Evolutionary conservation across 1,284 basidiomycete genomes (phyloP).

Genomic region (Irpex sp.): DNA sequence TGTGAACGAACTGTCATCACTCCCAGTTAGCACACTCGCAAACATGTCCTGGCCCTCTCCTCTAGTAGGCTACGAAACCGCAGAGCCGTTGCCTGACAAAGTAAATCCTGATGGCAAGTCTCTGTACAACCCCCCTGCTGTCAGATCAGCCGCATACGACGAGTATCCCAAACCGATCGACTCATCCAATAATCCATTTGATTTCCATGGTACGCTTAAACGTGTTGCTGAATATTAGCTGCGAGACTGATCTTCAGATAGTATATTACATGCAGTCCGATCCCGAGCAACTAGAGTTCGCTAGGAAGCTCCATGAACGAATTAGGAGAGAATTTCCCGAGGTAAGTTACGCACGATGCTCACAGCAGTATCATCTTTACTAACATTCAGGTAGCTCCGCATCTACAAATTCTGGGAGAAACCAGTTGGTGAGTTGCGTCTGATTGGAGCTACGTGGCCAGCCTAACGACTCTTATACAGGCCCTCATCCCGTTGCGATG

Average conservation of each 20-base stretch:
- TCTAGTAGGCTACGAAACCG: constrained; percentile 40
- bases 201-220: constrained; percentile 41
- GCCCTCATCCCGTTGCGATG: constrained; percentile 62
- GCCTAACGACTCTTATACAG: constrained; percentile 21
- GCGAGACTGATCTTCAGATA: constrained; percentile 18
- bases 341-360: constrained; percentile 40
- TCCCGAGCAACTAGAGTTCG: constrained; percentile 43
- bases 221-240: not conserved
- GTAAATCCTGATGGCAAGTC: constrained; percentile 56
- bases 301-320: constrained; percentile 57
- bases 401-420: constrained; percentile 62
- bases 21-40: not conserved
- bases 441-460: not conserved
- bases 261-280: constrained; percentile 60
- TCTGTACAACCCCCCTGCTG: constrained; percentile 41
- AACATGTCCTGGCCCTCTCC: constrained; percentile 30
- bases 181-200: constrained; percentile 52
- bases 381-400: constrained; percentile 38
- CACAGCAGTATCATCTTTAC: not conserved
- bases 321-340: constrained; percentile 68
- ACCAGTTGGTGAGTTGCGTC: constrained; percentile 43
- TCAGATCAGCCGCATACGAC: constrained; percentile 44
- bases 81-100: constrained; percentile 42
- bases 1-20: not conserved
- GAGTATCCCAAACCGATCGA: constrained; percentile 50